A percentile compares a stretch with the other conserved stretches of the same genome.
Evolutionary conservation across 2,329 filamentous ascomycete genomes (phyloP).

Genomic region (Talaromyces sp.): DNA sequence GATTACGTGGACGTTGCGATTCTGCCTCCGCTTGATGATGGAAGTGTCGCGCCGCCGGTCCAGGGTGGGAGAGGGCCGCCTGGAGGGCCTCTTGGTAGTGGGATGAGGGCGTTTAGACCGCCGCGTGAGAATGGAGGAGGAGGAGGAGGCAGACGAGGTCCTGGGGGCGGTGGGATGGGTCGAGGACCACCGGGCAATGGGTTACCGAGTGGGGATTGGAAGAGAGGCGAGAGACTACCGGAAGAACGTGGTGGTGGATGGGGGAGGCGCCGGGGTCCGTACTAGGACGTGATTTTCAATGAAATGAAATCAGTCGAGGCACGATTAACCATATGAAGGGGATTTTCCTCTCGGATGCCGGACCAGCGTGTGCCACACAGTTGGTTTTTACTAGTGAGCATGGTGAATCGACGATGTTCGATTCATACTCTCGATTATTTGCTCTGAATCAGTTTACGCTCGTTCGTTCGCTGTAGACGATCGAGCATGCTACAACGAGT

Average conservation of each 20-base stretch:
- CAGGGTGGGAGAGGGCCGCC: slow-evolving; percentile 43
- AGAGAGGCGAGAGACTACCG: slow-evolving; percentile 44
- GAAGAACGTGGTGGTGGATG: slow-evolving; percentile 34
- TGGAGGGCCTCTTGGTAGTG: slow-evolving; percentile 37
- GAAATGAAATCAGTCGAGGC: no score
- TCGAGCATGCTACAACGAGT: background rate
- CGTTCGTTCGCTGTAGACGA: no score
- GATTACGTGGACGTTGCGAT: slow-evolving; percentile 84
- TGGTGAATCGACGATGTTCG: no score
- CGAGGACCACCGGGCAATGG: slow-evolving; percentile 36
- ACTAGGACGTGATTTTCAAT: no score
- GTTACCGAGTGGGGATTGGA: slow-evolving; percentile 46
- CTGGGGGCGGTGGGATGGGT: slow-evolving; percentile 29
- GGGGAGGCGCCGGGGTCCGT: slow-evolving; percentile 39
- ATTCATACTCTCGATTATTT: background rate
- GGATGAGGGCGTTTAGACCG: slow-evolving; percentile 34
- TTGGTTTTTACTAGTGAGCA: no score
- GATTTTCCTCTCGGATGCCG: no score
- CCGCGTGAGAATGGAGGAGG: slow-evolving; percentile 43
- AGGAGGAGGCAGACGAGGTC: slow-evolving; percentile 21
- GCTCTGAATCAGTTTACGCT: no score
- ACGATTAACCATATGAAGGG: no score
- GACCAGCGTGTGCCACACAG: background rate
- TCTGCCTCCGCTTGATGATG: slow-evolving; percentile 67
- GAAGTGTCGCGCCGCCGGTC: slow-evolving; percentile 62